A percentile compares a stretch with the other conserved stretches of the same genome.
phyloP scores from a whole-genome alignment of 1,284 basidiomycete genomes.

The Sporisorium reilianum region DNA sequence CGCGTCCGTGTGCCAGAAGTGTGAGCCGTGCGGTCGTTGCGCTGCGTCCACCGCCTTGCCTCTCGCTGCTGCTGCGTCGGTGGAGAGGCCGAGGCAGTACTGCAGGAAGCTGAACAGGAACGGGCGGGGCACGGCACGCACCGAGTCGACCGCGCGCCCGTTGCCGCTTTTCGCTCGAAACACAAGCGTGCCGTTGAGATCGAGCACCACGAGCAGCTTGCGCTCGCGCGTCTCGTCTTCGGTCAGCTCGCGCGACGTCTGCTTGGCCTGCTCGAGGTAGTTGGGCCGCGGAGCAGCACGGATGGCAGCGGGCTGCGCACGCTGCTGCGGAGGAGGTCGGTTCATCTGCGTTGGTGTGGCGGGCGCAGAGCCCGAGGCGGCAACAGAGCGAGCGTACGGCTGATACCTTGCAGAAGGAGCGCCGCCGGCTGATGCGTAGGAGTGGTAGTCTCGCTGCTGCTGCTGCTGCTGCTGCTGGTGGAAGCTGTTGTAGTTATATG shows the following conservation, averaged over 20 bases:
- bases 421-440: background rate
- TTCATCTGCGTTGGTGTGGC: background rate
- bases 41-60: background rate
- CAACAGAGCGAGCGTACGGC: constrained; percentile 11
- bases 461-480: constrained; percentile 8
- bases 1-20: constrained; percentile 40
- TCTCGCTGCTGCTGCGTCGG: background rate
- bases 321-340: background rate
- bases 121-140: constrained; percentile 71
- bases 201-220: constrained; percentile 77
- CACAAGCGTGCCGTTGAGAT: constrained; percentile 86
- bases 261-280: constrained; percentile 27
- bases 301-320: constrained; percentile 20
- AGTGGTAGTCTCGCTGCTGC: constrained; percentile 18
- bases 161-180: constrained; percentile 72
- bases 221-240: constrained; percentile 20
- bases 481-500: constrained; percentile 5
- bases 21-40: constrained; percentile 45
- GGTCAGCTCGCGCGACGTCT: constrained; percentile 7
- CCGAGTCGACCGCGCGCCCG: constrained; percentile 30
- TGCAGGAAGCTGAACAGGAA: constrained; percentile 77
- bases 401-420: constrained; percentile 6
- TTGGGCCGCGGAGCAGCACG: constrained; percentile 23
- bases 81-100: constrained; percentile 71
- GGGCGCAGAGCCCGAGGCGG: background rate